These are phyloP conservation scores for Chlorella sp. DNA, from an alignment of 139 green algal species.

Conservation along the genomic window DNA sequence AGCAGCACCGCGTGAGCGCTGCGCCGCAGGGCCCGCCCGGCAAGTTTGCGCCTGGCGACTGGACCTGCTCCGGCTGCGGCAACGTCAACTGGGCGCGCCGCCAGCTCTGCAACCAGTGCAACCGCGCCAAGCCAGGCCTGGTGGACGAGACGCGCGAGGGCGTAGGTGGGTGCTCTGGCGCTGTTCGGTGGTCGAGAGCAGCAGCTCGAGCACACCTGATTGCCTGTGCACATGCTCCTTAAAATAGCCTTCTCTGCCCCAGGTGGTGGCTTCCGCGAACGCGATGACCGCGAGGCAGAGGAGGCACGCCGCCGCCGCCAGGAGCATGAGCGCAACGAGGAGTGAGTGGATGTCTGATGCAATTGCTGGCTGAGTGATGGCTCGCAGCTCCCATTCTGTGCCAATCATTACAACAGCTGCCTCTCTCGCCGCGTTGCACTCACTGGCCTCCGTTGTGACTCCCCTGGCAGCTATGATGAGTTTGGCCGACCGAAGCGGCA, in stretches of 20 bases:
- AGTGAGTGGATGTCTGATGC: not conserved
- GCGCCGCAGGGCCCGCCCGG: conserved; percentile 60
- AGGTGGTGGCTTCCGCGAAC: conserved; percentile 75
- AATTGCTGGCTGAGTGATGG: not conserved
- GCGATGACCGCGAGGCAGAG: conserved; percentile 73
- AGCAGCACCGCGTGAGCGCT: conserved; percentile 27
- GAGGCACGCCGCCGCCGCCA: conserved; percentile 60
- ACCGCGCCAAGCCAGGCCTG: conserved; percentile 40
- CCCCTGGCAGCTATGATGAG: conserved; percentile 72
- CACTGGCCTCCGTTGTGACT: not conserved
- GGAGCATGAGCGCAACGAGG: conserved; percentile 32
- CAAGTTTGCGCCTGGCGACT: conserved; percentile 50
- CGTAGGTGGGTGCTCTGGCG: conserved; percentile 7
- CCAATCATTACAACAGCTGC: not conserved
- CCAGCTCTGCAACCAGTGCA: conserved; percentile 39
- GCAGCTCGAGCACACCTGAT: not conserved
- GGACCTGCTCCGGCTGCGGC: conserved; percentile 39
- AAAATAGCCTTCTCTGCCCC: not conserved
- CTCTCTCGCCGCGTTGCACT: not conserved
- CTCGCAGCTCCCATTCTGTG: not conserved
- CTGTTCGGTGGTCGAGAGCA: not conserved
- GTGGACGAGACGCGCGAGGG: conserved; percentile 59
- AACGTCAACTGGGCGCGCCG: conserved; percentile 41
- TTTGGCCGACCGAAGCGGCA: conserved; percentile 66
- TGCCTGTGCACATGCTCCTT: no score